Evolutionary conservation across 31 red algal species (phyloP), one percentile per base, ranked within the genome.

Genomic region (Bonnemaisonia californica): DNA sequence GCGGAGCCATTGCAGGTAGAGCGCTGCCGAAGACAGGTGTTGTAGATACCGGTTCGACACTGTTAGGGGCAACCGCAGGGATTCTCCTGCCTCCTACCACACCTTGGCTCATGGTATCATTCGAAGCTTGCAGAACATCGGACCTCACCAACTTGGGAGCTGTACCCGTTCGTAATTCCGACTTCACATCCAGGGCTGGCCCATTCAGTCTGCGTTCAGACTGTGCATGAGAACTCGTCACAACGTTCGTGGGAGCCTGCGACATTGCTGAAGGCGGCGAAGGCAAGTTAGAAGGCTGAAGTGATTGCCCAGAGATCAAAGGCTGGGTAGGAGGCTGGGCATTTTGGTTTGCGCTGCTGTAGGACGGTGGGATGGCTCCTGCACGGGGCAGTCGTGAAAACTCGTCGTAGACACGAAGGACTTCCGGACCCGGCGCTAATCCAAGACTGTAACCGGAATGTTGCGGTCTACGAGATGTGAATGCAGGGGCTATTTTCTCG

Each of bases 401-500:
- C 28, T 90, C 82, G 19, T 91, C 88, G 56, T 95, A 95, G 1
- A 91, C 81, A 5, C 82, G 57, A 62, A 81, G 58, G 24, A 71
- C 42, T 63, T 87, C 86, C 8, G 60, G 81, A 27, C 82, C 77
- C 3, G 82, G 75, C 45, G 67, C 24, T 54, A 84, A 64, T 21
- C 63, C 54, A 45, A 78, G 42, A 16, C 41, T 64, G 47, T 77
- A 91, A 11, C 79, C 41, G 33, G 68, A 65, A 45, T 81, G 81
- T 54, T 76, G 82, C 56, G 80, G 92, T 28, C 93, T 70, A 39
- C 83, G 66, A 34, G 65, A 42, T 0, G 76, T 67, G 82, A 95
- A 82, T 7, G 76, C 85, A 35, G 89, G 62, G 12, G 72, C 80
- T 37, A 97, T 86, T 48, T 84, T 87, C 47, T 98, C 92, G 32